Evolutionary conservation across 352 stramenopile genomes (phyloP).

Genomic region (Phytophthora sp.): DNA sequence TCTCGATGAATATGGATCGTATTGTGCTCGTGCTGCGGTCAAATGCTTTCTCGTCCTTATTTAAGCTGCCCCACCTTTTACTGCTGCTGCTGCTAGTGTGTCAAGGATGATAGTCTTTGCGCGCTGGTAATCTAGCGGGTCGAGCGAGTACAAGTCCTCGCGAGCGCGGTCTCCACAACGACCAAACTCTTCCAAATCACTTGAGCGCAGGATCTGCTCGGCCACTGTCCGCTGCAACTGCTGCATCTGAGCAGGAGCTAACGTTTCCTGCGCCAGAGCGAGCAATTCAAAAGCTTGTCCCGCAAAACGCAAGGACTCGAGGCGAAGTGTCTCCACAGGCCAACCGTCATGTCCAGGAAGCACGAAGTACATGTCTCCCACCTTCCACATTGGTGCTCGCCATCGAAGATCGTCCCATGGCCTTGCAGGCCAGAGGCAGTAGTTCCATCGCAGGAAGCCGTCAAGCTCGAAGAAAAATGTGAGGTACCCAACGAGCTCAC

Average conservation of each 20-base stretch:
- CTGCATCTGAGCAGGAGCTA: constrained; percentile 51
- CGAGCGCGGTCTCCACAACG: constrained; percentile 25
- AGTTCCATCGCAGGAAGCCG: constrained; percentile 86
- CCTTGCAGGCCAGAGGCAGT: constrained; percentile 67
- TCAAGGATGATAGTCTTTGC: constrained; percentile 69
- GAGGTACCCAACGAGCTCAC: constrained; percentile 76
- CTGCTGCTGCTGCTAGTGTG: constrained; percentile 45
- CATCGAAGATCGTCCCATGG: constrained; percentile 72
- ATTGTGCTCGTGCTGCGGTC: no score
- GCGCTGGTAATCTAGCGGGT: constrained; percentile 69
- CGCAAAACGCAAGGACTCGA: constrained; percentile 73
- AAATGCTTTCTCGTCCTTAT: neutral
- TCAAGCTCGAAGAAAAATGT: constrained; percentile 83
- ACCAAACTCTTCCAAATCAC: constrained; percentile 64
- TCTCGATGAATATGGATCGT: neutral
- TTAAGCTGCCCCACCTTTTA: constrained; percentile 18
- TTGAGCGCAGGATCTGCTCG: constrained; percentile 64
- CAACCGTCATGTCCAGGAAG: constrained; percentile 63
- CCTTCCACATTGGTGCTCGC: constrained; percentile 69
- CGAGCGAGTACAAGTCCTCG: constrained; percentile 75
- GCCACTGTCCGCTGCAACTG: constrained; percentile 59
- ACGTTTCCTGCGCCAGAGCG: constrained; percentile 41
- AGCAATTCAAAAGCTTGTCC: constrained; percentile 75
- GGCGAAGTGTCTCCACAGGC: constrained; percentile 73
- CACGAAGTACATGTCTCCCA: constrained; percentile 88